Percentiles rank a stretch among this genome's conserved stretches.
These are phyloP conservation scores for Botrytis porri DNA, from an alignment of 2,329 filamentous ascomycete species.

Conservation along the genomic window DNA sequence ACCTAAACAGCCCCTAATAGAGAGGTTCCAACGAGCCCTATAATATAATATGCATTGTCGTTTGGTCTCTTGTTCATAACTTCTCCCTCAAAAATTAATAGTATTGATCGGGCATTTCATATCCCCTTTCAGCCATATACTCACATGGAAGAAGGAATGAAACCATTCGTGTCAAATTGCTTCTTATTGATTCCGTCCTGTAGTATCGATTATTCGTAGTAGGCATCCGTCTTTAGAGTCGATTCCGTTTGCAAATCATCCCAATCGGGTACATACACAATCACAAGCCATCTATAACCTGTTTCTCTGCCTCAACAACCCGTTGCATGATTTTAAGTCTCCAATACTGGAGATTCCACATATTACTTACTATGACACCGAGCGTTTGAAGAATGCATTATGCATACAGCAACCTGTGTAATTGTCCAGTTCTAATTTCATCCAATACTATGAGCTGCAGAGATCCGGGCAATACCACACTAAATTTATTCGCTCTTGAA, in stretches of 20 bases:
- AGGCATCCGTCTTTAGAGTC: background rate
- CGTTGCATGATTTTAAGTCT: too few species aligned
- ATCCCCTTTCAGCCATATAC: background rate
- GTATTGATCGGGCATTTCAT: background rate
- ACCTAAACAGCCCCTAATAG: rapidly evolving
- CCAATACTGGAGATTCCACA: background rate
- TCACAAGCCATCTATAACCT: background rate
- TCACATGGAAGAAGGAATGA: background rate
- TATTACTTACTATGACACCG: background rate
- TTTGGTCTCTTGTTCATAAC: background rate
- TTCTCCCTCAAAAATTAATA: background rate
- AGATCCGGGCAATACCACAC: background rate
- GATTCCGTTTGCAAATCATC: background rate
- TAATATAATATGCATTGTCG: background rate
- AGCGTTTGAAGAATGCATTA: background rate
- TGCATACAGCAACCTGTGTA: background rate
- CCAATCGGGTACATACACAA: background rate
- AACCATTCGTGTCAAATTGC: background rate
- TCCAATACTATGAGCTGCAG: background rate
- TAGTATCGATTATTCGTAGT: background rate
- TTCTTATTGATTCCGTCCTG: background rate
- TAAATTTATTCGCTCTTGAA: background rate
- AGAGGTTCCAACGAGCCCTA: rapidly evolving
- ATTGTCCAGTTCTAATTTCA: background rate
- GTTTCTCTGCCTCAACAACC: background rate